Percentiles rank a stretch among this genome's conserved stretches.
Evolutionary conservation across 768 basidiomycete genomes (phyloP).

Genomic region (Termitomyces sp.): DNA sequence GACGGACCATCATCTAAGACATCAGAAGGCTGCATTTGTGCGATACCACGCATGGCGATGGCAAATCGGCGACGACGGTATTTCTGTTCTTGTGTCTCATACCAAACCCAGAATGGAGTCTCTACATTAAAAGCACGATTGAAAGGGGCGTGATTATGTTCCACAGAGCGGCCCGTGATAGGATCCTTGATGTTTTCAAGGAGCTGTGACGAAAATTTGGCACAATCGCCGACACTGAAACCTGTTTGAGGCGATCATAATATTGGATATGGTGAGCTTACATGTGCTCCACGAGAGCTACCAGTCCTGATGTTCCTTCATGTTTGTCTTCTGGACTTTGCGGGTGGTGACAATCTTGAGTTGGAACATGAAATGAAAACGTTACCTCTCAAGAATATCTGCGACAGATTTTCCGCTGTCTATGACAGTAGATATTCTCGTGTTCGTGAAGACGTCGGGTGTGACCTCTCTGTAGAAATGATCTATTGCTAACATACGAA

Average conservation of each 20-base stretch:
- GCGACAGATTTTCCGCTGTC: slow-evolving; percentile 24
- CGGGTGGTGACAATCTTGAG: background rate
- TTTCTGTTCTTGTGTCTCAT: background rate
- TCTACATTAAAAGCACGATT: background rate
- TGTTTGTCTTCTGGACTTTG: slow-evolving; percentile 23
- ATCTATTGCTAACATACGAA: slow-evolving; percentile 27
- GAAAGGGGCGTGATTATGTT: slow-evolving; percentile 13
- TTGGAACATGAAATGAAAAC: background rate
- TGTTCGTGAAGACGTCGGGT: slow-evolving; percentile 31
- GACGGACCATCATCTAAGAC: background rate
- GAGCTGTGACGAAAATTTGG: slow-evolving; percentile 20
- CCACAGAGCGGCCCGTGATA: slow-evolving; percentile 11
- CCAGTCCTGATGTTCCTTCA: slow-evolving; percentile 21
- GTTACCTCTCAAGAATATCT: slow-evolving; percentile 18
- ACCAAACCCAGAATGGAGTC: slow-evolving; percentile 1
- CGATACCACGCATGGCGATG: background rate
- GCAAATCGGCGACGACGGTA: slow-evolving; percentile 3
- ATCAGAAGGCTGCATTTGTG: background rate
- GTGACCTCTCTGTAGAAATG: slow-evolving; percentile 31
- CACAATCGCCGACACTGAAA: slow-evolving; percentile 14
- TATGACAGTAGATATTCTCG: slow-evolving; percentile 25
- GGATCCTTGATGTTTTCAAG: slow-evolving; percentile 22
- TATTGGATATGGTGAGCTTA: background rate
- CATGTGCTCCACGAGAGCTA: slow-evolving; percentile 21
- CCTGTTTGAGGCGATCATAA: background rate